Base-by-base conservation (phyloP, 306 rosid species). In the Psophocarpus tetragonolobus region DNA sequence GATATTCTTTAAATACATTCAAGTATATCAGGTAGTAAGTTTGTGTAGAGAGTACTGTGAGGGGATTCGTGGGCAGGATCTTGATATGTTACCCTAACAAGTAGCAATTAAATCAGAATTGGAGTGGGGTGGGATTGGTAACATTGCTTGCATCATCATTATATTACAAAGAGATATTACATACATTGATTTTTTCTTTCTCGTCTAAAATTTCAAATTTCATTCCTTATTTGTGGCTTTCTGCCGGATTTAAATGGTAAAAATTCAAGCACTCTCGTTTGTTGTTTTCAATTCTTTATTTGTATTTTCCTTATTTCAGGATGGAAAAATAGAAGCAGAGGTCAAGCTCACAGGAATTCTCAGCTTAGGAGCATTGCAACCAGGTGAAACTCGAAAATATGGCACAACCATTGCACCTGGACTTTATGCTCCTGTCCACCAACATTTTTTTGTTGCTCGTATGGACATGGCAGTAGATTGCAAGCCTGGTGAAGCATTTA, bases 381-480 rank as follows among this genome's bases (percentile, higher is more conserved):
- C 88, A 15, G 97, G 97, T 39, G 97, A 91, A 86, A 86, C 85
- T 70, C 85, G 97, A 66, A 91, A 89, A 80, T 91, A 91, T 73
- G 97, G 97, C 45, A 91, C 97, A 73, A 91, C 90, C 36, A 91
- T 91, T 78, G 97, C 94, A 6, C 97, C 94, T 48, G 97, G 97
- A 58, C 76, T 91, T 61, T 91, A 91, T 73, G 97, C 94, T 0
- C 97, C 94, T 65, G 94, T 91, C 71, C 91, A 91, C 84, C 97
- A 89, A 75, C 97, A 91, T 80, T 89, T 91, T 68, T 89, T 89
- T 69, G 97, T 91, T 61, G 97, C 97, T 60, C 93, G 97, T 38
- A 86, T 91, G 94, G 92, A 91, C 87, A 91, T 91, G 97, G 88
- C 94, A 39, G 92, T 91, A 58, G 97, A 91, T 83, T 87, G 97